Evolutionary conservation across 2,329 filamentous ascomycete species (phyloP).

Genomic region (Pestalotiopsis fici): DNA sequence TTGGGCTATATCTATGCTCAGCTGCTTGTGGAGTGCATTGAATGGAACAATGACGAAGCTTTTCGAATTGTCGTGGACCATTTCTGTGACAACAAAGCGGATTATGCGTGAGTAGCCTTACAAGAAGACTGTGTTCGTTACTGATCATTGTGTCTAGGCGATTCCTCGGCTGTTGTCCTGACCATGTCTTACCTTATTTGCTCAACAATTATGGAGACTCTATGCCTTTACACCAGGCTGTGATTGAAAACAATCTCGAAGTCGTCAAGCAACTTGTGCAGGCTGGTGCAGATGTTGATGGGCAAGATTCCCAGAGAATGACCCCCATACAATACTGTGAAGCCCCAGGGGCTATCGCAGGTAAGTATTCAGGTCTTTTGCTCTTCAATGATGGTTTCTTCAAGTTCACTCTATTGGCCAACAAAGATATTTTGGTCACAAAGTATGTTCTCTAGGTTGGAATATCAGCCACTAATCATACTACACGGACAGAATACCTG

Average conservation of each 20-base stretch:
- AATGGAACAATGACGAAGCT: background rate
- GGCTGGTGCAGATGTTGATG: background rate
- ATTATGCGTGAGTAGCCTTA: background rate
- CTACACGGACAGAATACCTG: background rate
- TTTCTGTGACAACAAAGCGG: background rate
- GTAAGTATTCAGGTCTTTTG: background rate
- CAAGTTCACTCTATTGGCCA: no score
- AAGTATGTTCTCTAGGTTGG: no score
- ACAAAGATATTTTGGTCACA: no score
- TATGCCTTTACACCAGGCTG: background rate
- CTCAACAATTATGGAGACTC: background rate
- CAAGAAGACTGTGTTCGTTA: background rate
- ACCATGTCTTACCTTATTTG: background rate
- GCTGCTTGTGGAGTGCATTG: background rate
- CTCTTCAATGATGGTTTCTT: no score
- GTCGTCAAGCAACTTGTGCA: background rate
- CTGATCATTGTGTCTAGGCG: background rate
- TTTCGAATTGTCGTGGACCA: background rate
- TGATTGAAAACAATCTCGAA: background rate
- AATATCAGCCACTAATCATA: background rate
- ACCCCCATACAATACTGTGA: background rate
- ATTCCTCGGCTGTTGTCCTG: background rate
- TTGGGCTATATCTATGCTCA: fast-evolving
- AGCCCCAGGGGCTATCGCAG: background rate
- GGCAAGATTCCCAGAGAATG: background rate